These are phyloP conservation scores for Rosa chinensis DNA, from an alignment of 306 rosid species.

Conservation along the genomic window DNA sequence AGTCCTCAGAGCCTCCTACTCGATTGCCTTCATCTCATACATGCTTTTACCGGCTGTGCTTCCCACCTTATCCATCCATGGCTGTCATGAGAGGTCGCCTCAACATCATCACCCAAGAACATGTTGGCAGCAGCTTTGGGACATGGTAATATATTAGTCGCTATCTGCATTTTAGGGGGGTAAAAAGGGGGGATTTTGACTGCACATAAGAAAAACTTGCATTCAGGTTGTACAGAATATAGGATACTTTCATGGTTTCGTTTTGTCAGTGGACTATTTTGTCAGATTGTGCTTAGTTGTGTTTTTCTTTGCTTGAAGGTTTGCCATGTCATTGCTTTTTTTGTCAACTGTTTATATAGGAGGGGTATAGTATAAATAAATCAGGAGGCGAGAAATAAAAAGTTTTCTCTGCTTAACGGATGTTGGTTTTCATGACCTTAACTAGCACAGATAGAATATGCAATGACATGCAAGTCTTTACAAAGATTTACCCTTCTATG, in stretches of 20 bases:
- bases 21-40: conserved; percentile 87
- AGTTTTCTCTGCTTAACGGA: conserved; percentile 30
- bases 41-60: conserved; percentile 69
- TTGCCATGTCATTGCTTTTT: conserved; percentile 44
- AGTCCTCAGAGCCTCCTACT: conserved; percentile 40
- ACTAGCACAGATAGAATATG: conserved; percentile 28
- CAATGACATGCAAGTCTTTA: conserved; percentile 34
- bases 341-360: conserved; percentile 40
- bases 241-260: conserved; percentile 34
- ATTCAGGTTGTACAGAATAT: conserved; percentile 64
- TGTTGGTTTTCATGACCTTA: conserved; percentile 22
- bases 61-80: conserved; percentile 68
- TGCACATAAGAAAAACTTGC: conserved; percentile 45
- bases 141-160: conserved; percentile 42
- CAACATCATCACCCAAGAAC: conserved; percentile 76
- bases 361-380: conserved; percentile 43
- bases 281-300: conserved; percentile 36
- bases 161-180: conserved; percentile 41
- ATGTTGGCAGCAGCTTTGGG: conserved; percentile 80
- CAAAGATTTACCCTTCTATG: conserved; percentile 8
- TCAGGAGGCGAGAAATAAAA: conserved; percentile 31
- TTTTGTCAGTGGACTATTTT: conserved; percentile 26
- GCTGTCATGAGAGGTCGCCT: conserved; percentile 59
- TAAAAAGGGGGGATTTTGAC: conserved; percentile 36
- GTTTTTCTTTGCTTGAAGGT: conserved; percentile 31